Conservation (phyloP, 225 moss, liverwort and hornwort genomes). For the Physcomitrellopsis africana region DNA sequence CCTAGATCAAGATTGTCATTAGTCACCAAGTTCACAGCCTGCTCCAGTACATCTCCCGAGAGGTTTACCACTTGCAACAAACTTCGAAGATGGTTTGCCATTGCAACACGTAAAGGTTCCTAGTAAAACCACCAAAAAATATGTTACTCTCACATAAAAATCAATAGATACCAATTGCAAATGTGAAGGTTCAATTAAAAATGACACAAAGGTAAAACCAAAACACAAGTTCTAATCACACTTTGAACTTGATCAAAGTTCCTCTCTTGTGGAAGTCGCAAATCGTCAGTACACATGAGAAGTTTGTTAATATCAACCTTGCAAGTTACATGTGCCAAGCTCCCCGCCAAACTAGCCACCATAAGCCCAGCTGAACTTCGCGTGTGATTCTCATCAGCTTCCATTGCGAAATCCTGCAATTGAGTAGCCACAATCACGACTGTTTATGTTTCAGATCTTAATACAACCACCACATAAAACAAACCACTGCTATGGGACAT, state of each 20-base stretch:
- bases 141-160: slow-evolving; percentile 18
- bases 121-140: slow-evolving; percentile 40
- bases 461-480: slow-evolving; percentile 3
- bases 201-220: slow-evolving; percentile 7
- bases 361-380: slow-evolving; percentile 92
- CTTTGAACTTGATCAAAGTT: slow-evolving; percentile 14
- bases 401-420: slow-evolving; percentile 95
- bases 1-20: slow-evolving; percentile 98
- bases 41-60: slow-evolving; percentile 80
- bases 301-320: slow-evolving; percentile 55
- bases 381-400: slow-evolving; percentile 84
- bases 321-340: slow-evolving; percentile 98
- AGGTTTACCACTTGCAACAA: slow-evolving; percentile 73
- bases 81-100: slow-evolving; percentile 86
- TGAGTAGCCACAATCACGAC: slow-evolving; percentile 21
- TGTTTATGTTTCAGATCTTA: neutral
- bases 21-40: slow-evolving; percentile 95
- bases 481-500: slow-evolving; percentile 19
- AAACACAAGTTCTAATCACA: neutral
- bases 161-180: slow-evolving; percentile 6
- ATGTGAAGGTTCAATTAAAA: slow-evolving; percentile 12
- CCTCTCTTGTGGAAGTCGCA: slow-evolving; percentile 12
- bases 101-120: slow-evolving; percentile 96
- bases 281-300: slow-evolving; percentile 12
- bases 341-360: slow-evolving; percentile 97